Evolutionary conservation across 108 stramenopile genomes (phyloP).

Genomic region (Cyclotella kingstonii): DNA sequence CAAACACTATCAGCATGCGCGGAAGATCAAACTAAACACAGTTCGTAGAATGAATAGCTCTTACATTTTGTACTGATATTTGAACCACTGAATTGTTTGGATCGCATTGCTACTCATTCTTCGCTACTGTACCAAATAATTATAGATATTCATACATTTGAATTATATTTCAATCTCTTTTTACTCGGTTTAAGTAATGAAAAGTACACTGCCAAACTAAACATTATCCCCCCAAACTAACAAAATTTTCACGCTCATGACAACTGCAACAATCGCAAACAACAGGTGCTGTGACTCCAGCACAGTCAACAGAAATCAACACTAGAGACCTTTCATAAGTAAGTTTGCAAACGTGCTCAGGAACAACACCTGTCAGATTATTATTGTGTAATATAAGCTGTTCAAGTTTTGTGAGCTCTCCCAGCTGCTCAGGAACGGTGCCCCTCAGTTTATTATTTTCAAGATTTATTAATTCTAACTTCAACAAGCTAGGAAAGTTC

Average conservation of each 20-base stretch:
- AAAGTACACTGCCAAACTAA: too few species aligned
- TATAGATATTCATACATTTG: too few species aligned
- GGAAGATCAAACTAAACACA: too few species aligned
- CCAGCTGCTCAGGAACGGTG: constrained; percentile 31
- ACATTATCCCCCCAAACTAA: constrained; percentile 5
- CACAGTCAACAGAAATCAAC: constrained; percentile 40
- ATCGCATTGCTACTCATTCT: too few species aligned
- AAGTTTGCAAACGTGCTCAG: constrained; percentile 27
- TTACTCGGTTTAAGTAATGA: too few species aligned
- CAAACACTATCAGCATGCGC: too few species aligned
- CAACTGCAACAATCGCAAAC: constrained; percentile 40
- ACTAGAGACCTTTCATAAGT: constrained; percentile 30
- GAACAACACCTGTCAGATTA: constrained; percentile 17
- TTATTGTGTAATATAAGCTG: constrained; percentile 42
- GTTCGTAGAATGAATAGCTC: too few species aligned
- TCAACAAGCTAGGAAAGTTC: constrained; percentile 17
- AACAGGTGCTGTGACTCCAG: constrained; percentile 26
- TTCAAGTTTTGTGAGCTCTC: constrained; percentile 35
- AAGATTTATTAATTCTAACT: constrained; percentile 44
- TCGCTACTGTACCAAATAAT: too few species aligned
- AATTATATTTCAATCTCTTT: too few species aligned
- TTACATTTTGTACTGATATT: too few species aligned
- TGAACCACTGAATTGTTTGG: too few species aligned
- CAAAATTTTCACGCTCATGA: constrained; percentile 27
- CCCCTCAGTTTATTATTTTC: constrained; percentile 41